Percentiles rank a stretch among this genome's conserved stretches.
Conservation (phyloP, 140 eudicot species). For the Senecio squalidus region DNA sequence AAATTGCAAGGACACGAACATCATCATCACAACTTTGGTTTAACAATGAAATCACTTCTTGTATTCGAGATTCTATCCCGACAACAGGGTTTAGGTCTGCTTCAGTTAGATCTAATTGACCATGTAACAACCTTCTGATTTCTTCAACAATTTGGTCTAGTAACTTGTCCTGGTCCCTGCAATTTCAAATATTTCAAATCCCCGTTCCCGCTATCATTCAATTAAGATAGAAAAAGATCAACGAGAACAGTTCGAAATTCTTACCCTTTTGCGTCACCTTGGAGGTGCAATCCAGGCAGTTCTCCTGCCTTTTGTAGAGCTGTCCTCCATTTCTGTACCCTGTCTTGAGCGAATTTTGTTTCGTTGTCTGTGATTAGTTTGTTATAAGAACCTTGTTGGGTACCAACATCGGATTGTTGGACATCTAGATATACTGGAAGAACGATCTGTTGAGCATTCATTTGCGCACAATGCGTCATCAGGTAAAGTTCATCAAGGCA, state of each 20-base stretch:
- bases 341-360: background rate
- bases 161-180: constrained; percentile 1
- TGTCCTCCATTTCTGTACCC: constrained; percentile 11
- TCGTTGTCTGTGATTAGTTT: background rate
- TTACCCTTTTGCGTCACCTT: constrained; percentile 17
- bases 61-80: background rate
- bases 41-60: constrained; percentile 6
- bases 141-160: constrained; percentile 6
- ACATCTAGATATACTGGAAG: constrained; percentile 11
- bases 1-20: constrained; percentile 10
- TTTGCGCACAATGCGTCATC: constrained; percentile 2
- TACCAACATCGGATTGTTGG: background rate
- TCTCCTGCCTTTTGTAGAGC: constrained; percentile 7
- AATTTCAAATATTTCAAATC: background rate
- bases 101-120: background rate
- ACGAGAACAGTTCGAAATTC: background rate
- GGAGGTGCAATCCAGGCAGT: constrained; percentile 16
- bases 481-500: constrained; percentile 17
- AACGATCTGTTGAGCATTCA: background rate
- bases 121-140: background rate
- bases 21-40: background rate
- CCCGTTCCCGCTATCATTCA: background rate
- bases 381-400: background rate
- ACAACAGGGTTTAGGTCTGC: constrained; percentile 1
- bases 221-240: background rate